Percentiles rank a stretch among this genome's conserved stretches.
Conservation (phyloP, 2,329 filamentous ascomycete genomes). For the Zasmidium angulare region DNA sequence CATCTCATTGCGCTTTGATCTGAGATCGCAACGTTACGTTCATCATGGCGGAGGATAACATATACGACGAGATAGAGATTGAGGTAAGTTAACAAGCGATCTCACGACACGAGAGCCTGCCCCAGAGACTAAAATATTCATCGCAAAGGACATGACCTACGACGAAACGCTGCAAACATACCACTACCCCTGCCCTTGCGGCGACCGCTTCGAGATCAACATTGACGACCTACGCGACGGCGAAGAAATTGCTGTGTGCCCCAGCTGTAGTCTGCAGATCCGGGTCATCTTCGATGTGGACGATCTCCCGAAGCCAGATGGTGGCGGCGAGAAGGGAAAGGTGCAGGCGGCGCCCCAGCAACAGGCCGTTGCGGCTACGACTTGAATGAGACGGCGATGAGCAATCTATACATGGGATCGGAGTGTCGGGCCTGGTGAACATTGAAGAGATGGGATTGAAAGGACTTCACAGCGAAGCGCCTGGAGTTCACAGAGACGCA, state of each 20-base stretch:
- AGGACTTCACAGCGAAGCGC: no score
- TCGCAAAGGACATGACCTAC: conserved; percentile 75
- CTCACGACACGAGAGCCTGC: no score
- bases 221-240: conserved; percentile 83
- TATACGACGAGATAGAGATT: conserved; percentile 98
- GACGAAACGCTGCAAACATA: conserved; percentile 82
- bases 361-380: conserved; percentile 24
- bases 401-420: not conserved
- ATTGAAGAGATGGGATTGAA: not conserved
- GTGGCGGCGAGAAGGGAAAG: conserved; percentile 11
- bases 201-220: conserved; percentile 90
- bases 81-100: conserved; percentile 50
- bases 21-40: not conserved
- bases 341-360: conserved; percentile 13
- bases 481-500: no score
- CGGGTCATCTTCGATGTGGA: conserved; percentile 82
- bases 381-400: conserved; percentile 13
- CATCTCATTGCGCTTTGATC: no score
- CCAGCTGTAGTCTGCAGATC: conserved; percentile 96
- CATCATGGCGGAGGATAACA: conserved; percentile 37
- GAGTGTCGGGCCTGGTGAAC: not conserved
- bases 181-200: conserved; percentile 95
- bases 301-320: conserved; percentile 52
- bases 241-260: conserved; percentile 93
- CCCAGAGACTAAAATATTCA: not conserved